Evolutionary conservation across 2,329 filamentous ascomycete species (phyloP).

Genomic region (Fusarium keratoplasticum): DNA sequence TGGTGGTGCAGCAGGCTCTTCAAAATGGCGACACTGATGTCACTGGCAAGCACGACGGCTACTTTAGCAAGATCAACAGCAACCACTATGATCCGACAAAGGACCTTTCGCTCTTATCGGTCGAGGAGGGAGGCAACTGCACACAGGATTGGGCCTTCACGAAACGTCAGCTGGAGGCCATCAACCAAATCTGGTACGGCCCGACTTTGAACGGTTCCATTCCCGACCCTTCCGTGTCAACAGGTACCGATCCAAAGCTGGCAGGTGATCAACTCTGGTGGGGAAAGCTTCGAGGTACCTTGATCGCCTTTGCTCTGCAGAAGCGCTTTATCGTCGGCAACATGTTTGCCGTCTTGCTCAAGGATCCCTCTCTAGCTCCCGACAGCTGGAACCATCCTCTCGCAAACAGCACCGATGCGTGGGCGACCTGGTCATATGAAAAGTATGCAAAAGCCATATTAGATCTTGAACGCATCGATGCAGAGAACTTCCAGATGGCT

Average conservation of each 20-base stretch:
- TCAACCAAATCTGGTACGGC: neutral
- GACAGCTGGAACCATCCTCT: neutral
- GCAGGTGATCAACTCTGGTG: neutral
- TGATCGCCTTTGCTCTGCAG: neutral
- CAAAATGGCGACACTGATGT: neutral
- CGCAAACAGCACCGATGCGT: neutral
- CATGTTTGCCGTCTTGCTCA: neutral
- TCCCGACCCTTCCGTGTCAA: neutral
- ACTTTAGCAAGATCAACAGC: neutral
- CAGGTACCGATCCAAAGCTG: neutral
- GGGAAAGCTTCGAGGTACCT: neutral
- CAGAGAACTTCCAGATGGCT: neutral
- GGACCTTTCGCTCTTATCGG: neutral
- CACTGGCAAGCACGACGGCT: neutral
- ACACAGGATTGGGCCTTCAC: neutral
- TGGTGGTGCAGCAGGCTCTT: neutral
- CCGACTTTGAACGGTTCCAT: neutral
- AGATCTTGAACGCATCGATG: neutral
- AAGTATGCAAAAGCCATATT: neutral
- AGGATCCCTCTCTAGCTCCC: neutral
- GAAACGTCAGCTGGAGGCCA: neutral
- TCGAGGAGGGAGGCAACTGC: neutral
- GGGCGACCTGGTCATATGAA: neutral
- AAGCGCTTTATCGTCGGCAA: neutral
- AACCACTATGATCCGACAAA: neutral